These are phyloP conservation scores for Hyaloscypha bicolor DNA, from an alignment of 495 filamentous ascomycete species.

Conservation along the genomic window DNA sequence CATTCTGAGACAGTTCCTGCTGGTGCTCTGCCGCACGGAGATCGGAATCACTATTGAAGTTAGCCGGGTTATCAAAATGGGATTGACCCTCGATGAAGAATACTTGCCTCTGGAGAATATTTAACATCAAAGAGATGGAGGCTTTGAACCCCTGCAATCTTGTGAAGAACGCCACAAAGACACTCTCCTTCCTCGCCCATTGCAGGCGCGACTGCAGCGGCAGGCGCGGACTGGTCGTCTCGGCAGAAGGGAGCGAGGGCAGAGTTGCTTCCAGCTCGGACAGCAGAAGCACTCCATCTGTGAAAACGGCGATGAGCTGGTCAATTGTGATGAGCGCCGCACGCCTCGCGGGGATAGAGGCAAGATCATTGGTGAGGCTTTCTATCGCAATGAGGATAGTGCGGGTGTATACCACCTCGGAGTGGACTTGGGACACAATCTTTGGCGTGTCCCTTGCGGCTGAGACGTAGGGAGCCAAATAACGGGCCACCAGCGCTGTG, in stretches of 20 bases:
- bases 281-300: conserved; percentile 7
- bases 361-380: background rate
- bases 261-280: conserved; percentile 8
- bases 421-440: conserved; percentile 8
- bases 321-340: conserved; percentile 8
- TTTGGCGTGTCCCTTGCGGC: conserved; percentile 7
- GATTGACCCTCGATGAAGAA: background rate
- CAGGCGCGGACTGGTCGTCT: background rate
- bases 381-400: conserved; percentile 4
- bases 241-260: background rate
- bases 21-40: background rate
- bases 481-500: background rate
- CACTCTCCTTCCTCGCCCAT: conserved; percentile 10
- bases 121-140: conserved; percentile 8
- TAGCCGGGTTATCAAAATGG: background rate
- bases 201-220: conserved; percentile 6
- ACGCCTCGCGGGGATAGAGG: background rate
- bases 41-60: conserved; percentile 4
- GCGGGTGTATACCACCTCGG: background rate
- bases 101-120: conserved; percentile 12
- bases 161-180: background rate
- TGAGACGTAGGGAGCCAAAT: conserved; percentile 1
- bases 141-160: conserved; percentile 9
- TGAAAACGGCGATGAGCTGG: conserved; percentile 13
- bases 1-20: conserved; percentile 5